Conservation (phyloP, 768 basidiomycete genomes). For the Clitopilus passeckerianus region DNA sequence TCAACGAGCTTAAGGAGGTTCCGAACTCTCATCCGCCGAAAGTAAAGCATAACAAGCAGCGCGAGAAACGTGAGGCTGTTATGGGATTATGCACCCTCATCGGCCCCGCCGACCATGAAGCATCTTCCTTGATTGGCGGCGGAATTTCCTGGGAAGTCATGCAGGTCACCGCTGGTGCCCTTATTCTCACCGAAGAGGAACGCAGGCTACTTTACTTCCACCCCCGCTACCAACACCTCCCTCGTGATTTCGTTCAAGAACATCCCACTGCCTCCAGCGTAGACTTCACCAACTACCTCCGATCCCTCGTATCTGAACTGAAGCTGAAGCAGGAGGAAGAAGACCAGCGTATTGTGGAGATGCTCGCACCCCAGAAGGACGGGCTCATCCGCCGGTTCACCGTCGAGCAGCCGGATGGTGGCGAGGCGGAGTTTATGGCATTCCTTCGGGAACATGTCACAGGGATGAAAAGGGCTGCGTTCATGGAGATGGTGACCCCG, state of each 20-base stretch:
- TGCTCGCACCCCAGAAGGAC: neutral
- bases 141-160: too few relatives aligned
- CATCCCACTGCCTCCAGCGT: neutral
- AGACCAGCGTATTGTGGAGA: neutral
- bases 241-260: neutral
- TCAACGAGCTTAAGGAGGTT: too few relatives aligned
- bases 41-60: too few relatives aligned
- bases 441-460: neutral
- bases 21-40: too few relatives aligned
- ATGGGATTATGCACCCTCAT: too few relatives aligned
- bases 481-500: neutral
- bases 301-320: neutral
- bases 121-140: too few relatives aligned
- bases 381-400: neutral
- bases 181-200: neutral
- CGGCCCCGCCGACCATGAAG: too few relatives aligned
- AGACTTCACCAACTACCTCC: neutral
- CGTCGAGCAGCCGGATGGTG: neutral
- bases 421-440: neutral
- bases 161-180: neutral
- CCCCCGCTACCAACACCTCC: neutral
- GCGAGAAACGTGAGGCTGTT: too few relatives aligned
- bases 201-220: neutral
- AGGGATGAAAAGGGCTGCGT: neutral
- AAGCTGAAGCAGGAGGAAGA: neutral